Base-by-base conservation (phyloP, 805 yeast genomes). In the Kodamaea hsintzibuensis region DNA sequence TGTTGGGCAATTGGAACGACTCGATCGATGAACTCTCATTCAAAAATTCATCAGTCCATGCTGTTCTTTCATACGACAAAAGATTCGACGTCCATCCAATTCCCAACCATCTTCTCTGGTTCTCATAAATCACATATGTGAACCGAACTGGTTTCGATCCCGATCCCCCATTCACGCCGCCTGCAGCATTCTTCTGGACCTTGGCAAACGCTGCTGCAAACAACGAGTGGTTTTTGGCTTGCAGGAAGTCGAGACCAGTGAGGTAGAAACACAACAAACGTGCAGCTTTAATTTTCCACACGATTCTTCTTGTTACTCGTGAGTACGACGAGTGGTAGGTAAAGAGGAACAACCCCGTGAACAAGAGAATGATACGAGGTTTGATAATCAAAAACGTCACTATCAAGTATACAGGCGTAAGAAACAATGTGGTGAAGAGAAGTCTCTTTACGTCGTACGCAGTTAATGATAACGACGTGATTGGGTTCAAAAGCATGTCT, bases 71-170 rank as follows among this genome's bases (percentile, higher is more conserved):
- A 66, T 93, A 93, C 49, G 96, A 86, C 57, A 95, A 78, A 66
- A 95, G 78, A 65, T 91, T 91, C 13, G 96, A 79, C 0, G 98
- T 93, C 99, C 99, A 93, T 10, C 99, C 99, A 62, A 93, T 89
- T 12, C 98, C 98, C 40, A 93, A 78, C 99, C 99, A 93, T 63
- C 96, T 85, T 65, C 99, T 84, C 74, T 93, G 98, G 68, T 93
- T 93, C 68, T 93, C 99, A 69, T 86, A 92, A 9, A 95, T 77
- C 1, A 91, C 98, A 70, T 90, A 93, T 3, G 98, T 92, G 70
- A 92, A 95, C 53, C 92, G 73, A 30, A 90, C 91, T 1, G 85
- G 83, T 51, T 75, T 70, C 45, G 65, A 68, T 30, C 60, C 51
- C 9, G 69, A 60, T 37, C 60, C 59, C 16, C 67, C 57, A 49